phyloP scores from a whole-genome alignment of 1,284 basidiomycete species.

The Baeospora myosura region DNA sequence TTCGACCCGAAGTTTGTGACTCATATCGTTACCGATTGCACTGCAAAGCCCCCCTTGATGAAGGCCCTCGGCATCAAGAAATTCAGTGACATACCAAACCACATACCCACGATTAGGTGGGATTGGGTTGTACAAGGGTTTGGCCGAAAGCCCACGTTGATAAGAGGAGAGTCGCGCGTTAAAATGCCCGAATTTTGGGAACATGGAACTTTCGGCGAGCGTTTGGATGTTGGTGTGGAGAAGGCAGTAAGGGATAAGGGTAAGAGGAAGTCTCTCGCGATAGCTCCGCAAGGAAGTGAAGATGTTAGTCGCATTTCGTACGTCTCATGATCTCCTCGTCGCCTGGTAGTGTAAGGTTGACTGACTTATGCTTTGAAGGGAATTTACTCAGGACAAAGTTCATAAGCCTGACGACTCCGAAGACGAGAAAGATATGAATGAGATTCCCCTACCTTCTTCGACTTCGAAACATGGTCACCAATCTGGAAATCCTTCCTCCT shows the following conservation, averaged over 20 bases:
- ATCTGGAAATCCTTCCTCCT: not conserved
- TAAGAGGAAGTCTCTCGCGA: too few species aligned
- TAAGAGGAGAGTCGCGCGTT: not conserved
- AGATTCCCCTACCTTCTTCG: not conserved
- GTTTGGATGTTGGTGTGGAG: constrained; percentile 12
- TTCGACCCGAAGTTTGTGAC: constrained; percentile 1
- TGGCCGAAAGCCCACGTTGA: not conserved
- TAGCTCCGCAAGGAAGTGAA: too few species aligned
- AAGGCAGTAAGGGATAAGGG: constrained; percentile 8
- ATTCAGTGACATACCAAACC: not conserved
- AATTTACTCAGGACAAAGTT: not conserved
- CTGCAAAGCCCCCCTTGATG: not conserved
- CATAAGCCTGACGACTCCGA: not conserved
- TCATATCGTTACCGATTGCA: not conserved
- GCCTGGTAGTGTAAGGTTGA: not conserved
- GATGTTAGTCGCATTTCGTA: not conserved
- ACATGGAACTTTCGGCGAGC: not conserved
- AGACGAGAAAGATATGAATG: not conserved
- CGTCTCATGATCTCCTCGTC: not conserved
- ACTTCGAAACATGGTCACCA: not conserved
- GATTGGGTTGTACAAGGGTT: not conserved
- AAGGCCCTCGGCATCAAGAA: not conserved
- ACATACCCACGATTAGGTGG: constrained; percentile 1
- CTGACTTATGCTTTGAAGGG: not conserved
- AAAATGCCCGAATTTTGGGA: not conserved